Evolutionary conservation across 495 filamentous ascomycete species (phyloP).

Genomic region (Tuber melanosporum): DNA sequence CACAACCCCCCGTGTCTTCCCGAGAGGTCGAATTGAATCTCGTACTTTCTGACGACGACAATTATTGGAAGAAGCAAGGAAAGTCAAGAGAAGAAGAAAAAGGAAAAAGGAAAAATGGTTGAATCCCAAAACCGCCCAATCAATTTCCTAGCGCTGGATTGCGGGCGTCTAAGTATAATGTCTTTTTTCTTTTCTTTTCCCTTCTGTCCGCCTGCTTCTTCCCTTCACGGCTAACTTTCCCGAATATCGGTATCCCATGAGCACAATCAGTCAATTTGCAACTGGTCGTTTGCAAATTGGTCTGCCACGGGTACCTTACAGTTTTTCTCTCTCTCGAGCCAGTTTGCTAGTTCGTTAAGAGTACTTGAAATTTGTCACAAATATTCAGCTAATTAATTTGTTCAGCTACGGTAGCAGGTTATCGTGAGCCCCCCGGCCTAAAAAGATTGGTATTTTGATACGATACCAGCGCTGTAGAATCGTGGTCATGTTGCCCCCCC

Average conservation of each 20-base stretch:
- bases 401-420: background rate
- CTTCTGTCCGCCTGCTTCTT: background rate
- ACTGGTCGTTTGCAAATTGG: background rate
- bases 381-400: background rate
- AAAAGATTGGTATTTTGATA: background rate
- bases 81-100: background rate
- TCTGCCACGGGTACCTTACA: background rate
- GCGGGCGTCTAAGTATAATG: background rate
- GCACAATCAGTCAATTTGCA: background rate
- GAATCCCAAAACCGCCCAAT: background rate
- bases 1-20: background rate
- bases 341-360: background rate
- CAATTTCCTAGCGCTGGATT: background rate
- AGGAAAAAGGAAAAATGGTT: background rate
- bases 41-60: conserved; percentile 1
- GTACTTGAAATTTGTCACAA: background rate
- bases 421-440: background rate
- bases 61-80: conserved; percentile 4
- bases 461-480: background rate
- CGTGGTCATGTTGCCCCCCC: background rate
- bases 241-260: background rate
- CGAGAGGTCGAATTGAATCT: background rate
- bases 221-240: background rate
- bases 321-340: background rate
- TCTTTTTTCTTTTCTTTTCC: background rate